Evolutionary conservation across 176 grass and related monocot genomes (phyloP).

Genomic region (Miscanthus lutarioriparius): DNA sequence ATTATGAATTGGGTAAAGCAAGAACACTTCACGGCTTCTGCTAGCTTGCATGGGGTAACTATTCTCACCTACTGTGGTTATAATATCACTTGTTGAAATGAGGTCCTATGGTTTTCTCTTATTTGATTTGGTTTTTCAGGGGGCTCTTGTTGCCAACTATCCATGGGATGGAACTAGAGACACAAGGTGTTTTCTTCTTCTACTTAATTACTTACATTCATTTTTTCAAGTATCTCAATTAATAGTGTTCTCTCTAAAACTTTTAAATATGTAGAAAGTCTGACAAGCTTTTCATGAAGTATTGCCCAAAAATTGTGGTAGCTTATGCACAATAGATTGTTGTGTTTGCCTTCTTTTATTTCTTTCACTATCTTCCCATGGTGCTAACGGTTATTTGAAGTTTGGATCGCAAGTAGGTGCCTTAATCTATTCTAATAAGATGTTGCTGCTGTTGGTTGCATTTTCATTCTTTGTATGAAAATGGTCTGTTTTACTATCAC

Average conservation of each 20-base stretch:
- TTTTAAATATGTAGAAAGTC: background rate
- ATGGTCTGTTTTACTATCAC: background rate
- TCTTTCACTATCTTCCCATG: constrained; percentile 11
- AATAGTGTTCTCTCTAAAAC: constrained; percentile 20
- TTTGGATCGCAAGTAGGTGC: background rate
- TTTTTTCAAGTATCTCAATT: constrained; percentile 13
- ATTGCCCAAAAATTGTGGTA: background rate
- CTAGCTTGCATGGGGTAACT: constrained; percentile 96
- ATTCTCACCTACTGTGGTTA: constrained; percentile 8
- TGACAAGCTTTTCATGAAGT: background rate
- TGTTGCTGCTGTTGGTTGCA: background rate
- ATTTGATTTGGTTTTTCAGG: constrained; percentile 50
- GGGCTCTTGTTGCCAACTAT: constrained; percentile 98
- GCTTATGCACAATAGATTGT: background rate
- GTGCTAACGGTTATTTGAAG: constrained; percentile 14
- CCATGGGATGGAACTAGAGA: constrained; percentile 95
- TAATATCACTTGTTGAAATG: background rate
- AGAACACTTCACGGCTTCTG: constrained; percentile 83
- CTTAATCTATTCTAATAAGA: background rate
- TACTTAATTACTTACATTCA: constrained; percentile 13
- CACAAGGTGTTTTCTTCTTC: constrained; percentile 49
- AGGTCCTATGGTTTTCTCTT: background rate
- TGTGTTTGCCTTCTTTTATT: constrained; percentile 7
- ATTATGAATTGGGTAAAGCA: constrained; percentile 88
- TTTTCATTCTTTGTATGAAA: background rate